Conservation (phyloP, 2,329 filamentous ascomycete species). For the Diaporthe citriasiana region DNA sequence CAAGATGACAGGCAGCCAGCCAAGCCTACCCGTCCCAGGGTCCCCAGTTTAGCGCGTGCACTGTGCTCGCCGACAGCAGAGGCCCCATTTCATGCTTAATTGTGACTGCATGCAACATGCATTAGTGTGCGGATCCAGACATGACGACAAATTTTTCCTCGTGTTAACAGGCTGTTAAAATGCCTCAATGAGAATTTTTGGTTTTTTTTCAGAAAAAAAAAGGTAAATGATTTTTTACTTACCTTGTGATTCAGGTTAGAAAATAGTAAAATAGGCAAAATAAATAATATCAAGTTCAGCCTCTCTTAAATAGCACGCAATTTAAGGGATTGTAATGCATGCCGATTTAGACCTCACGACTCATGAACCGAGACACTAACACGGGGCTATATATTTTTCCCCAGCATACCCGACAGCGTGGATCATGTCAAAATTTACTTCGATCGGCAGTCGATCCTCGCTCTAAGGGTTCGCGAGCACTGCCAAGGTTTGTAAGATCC, state of each 20-base stretch:
- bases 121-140: not conserved
- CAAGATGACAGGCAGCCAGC: not conserved
- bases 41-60: not conserved
- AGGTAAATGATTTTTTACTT: not conserved
- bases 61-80: constrained; percentile 18
- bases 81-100: not conserved
- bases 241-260: not conserved
- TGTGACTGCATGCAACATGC: constrained; percentile 1
- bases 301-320: not conserved
- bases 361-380: constrained; percentile 1
- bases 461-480: not conserved
- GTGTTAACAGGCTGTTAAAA: not conserved
- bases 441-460: constrained; percentile 21
- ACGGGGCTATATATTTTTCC: not conserved
- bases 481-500: not conserved
- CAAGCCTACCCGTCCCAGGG: not conserved
- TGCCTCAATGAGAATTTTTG: not conserved
- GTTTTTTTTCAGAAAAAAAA: not conserved
- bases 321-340: not conserved
- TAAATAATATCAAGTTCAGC: not conserved
- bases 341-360: not conserved
- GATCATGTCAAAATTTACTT: constrained; percentile 2
- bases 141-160: not conserved
- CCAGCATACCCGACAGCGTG: not conserved
- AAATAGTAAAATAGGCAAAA: not conserved